Base-by-base conservation (phyloP, 192 early-diverging fungal species). In the Allomyces macrogynus region DNA sequence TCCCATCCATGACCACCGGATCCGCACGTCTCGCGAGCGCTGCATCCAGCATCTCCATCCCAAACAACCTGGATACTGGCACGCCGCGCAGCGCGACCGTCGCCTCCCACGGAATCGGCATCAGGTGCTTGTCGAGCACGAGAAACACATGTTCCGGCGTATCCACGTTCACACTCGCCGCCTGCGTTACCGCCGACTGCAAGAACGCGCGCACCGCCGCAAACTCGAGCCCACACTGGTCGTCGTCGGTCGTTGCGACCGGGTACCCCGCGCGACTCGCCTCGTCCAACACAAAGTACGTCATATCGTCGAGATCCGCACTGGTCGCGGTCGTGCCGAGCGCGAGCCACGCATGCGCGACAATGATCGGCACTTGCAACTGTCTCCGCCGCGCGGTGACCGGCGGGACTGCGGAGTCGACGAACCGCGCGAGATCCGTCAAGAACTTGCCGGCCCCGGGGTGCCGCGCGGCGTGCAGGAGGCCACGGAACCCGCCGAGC, bases 41-140 rank as follows among this genome's bases (percentile, higher is more conserved):
- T 14, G 63, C 22, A 18, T 81, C 69, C 60, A 97, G 65, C 62
- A 92, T 79, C 20, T 80, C 77, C 11, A 93, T 67, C 3, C 85
- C 93, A 0, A 89, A 89, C 40, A 95, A 61, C 24, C 96, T 84
- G 4, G 88, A 93, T 0, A 91, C 81, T 0, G 94, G 72, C 61
- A 77, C 74, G 5, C 69, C 71, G 54, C 89, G 80, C 40, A 99
- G 65, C 24, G 73, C 75, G 0, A 91, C 89, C 25, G 93, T 65
- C 60, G 80, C 86, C 71, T 99, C 96, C 84, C 94, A 91, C 2
- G 96, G 96, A 5, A 96, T 73, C 65, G 77, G 75, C 66, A 95
- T 89, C 0, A 84, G 71, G 64, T 90, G 74, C 68, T 90, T 91
- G 64, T 97, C 94, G 24, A 90, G 75, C 10, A 95, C 82, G 25